Base-by-base conservation (phyloP, 208 protist species). In the Endotrypanum monterogeii region DNA sequence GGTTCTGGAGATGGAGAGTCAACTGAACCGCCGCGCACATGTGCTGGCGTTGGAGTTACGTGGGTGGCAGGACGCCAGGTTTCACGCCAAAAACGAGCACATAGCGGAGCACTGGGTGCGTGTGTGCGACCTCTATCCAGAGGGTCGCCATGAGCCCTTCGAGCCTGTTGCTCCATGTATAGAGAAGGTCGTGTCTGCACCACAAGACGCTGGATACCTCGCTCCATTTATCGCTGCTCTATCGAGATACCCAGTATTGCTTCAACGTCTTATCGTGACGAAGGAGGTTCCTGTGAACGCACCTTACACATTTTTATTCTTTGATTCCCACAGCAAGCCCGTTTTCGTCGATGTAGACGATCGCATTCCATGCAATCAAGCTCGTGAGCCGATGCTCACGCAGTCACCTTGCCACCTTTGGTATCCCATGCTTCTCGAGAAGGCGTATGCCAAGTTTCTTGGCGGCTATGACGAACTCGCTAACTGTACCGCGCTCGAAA, bases 401-500 rank as follows among this genome's bases (percentile, higher is more conserved):
- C 88, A 83, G 48, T 78, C 86, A 14, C 83, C 89, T 18, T 74
- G 75, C 23, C 86, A 75, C 28, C 60, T 80, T 69, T 93, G 87
- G 87, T 98, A 87, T 50, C 92, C 94, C 39, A 72, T 96, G 51
- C 78, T 98, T 54, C 79, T 98, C 61, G 92, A 98, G 82, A 98
- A 98, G 82, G 94, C 94, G 20, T 98, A 98, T 68, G 94, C 94
- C 12, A 98, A 98, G 84, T 96, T 98, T 80, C 86, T 95, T 18
- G 90, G 92, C 67, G 89, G 90, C 39, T 98, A 96, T 83, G 83
- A 86, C 44, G 74, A 83, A 54, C 74, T 98, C 30, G 83, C 90
- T 70, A 90, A 93, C 73, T 96, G 91, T 76, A 95, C 89, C n/a
- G 80, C 90, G 50, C 83, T 93, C 72, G 92, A 98, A 80, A 94